These are phyloP conservation scores for Metschnikowia gruessii DNA, from an alignment of 805 yeast species.

Conservation along the genomic window DNA sequence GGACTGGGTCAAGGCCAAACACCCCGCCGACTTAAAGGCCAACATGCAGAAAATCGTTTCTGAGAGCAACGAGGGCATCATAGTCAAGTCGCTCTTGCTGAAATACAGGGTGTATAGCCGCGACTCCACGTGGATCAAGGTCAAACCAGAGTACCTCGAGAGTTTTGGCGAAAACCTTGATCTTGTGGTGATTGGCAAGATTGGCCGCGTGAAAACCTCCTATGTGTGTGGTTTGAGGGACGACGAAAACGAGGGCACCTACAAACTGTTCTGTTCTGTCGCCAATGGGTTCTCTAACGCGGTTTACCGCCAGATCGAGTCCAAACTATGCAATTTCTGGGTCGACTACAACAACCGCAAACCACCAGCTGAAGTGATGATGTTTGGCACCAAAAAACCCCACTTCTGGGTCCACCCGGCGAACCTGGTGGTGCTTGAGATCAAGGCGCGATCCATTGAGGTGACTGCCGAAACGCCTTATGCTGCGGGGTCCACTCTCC, in stretches of 20 bases:
- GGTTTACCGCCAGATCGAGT: conserved; percentile 58
- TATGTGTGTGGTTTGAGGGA: conserved; percentile 71
- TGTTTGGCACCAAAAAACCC: conserved; percentile 63
- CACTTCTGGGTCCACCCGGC: conserved; percentile 77
- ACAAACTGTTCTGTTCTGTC: conserved; percentile 69
- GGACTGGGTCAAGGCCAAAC: conserved; percentile 35
- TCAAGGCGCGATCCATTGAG: conserved; percentile 75
- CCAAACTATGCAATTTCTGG: conserved; percentile 63
- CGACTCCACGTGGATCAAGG: conserved; percentile 73
- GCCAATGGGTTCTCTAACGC: conserved; percentile 78
- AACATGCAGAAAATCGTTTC: conserved; percentile 59
- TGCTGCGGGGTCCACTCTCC: conserved; percentile 65
- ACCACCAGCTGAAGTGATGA: conserved; percentile 35
- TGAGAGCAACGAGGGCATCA: conserved; percentile 74
- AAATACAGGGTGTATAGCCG: conserved; percentile 61
- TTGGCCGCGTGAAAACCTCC: conserved; percentile 66
- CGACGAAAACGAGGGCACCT: conserved; percentile 39
- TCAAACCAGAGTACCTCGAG: conserved; percentile 86
- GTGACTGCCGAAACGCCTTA: conserved; percentile 44
- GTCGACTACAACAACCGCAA: conserved; percentile 29
- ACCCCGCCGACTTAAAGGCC: conserved; percentile 51
- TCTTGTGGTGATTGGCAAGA: conserved; percentile 71
- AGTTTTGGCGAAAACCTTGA: conserved; percentile 88
- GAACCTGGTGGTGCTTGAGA: conserved; percentile 74
- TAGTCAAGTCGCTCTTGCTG: conserved; percentile 62